phyloP scores from a whole-genome alignment of 306 rosid genomes.

The Delonix regia region DNA sequence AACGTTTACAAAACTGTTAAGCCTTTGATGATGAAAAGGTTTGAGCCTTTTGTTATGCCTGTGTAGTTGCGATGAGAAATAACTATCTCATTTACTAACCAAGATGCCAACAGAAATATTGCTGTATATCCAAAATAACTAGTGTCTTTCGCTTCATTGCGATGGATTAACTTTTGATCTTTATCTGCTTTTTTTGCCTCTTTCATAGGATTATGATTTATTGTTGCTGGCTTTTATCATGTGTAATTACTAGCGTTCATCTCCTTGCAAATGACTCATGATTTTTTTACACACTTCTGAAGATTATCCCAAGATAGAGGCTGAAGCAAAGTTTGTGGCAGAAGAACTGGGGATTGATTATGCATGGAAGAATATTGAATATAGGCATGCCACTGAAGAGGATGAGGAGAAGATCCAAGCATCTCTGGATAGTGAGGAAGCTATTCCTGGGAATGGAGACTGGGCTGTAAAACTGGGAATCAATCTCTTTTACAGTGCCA shows the following conservation, averaged over 20 bases:
- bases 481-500: constrained; percentile 85
- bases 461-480: constrained; percentile 89
- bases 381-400: constrained; percentile 58
- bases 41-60: not conserved
- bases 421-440: constrained; percentile 81
- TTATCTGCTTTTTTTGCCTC: constrained; percentile 8
- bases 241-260: constrained; percentile 10
- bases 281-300: constrained; percentile 31
- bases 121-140: constrained; percentile 1
- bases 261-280: constrained; percentile 21
- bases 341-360: constrained; percentile 60
- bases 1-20: not conserved
- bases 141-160: constrained; percentile 11
- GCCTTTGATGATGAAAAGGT: not conserved
- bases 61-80: constrained; percentile 4
- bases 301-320: constrained; percentile 84
- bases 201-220: constrained; percentile 22
- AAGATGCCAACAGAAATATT: not conserved
- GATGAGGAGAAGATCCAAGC: constrained; percentile 68
- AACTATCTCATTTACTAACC: not conserved
- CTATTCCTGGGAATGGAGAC: constrained; percentile 73
- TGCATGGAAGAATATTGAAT: constrained; percentile 54
- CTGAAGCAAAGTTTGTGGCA: constrained; percentile 68
- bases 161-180: not conserved
- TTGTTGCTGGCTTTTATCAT: not conserved